Base-by-base conservation (phyloP, 2,329 filamentous ascomycete species). In the Elsinoe ampelina region DNA sequence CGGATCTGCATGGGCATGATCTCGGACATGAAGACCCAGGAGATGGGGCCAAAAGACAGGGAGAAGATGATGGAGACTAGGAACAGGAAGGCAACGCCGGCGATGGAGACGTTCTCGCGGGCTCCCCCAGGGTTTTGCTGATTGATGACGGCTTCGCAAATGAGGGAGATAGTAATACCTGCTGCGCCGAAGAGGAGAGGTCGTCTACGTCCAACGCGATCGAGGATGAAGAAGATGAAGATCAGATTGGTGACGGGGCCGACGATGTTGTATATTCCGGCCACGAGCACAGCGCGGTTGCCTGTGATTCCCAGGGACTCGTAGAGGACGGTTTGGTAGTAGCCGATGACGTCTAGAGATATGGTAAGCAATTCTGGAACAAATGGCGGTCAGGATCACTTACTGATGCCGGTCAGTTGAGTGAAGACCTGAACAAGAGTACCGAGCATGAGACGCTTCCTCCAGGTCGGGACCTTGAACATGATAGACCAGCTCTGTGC, bases 1-100 rank as follows among this genome's bases (percentile, higher is more conserved):
- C 84, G 80, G 56, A 85, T 85, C 60, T 81, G 80, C 69, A 86
- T 78, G 8, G 84, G 82, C 68, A 83, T 81, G 59, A 86, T 80
- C 66, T 86, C 84, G 13, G 78, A 77, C 66, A 82, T 82, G 66
- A 86, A 86, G 1, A 85, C 74, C 81, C 82, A 85, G 0, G 73
- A 76, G 64, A 80, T 76, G 2, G 80, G 79, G 1, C 81, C 78
- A 70, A 81, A 83, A 0, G 79, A 81, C 42, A 81, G 64, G 3
- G 78, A 80, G 62, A 83, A 84, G 61, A 82, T 77, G 12, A 78
- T 73, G 19, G 79, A 79, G 54, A 83, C 80, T 2, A 65, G 75
- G 65, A 85, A 86, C n/a, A 86, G 68, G 69, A 86, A 85, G 62
- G 82, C 81, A 15, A 86, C 80, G 11, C 80, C 82, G 0, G 75